A percentile compares a stretch with the other conserved stretches of the same genome.
Conservation (phyloP, 225 moss, liverwort and hornwort genomes). For the Physcomitrium patens region DNA sequence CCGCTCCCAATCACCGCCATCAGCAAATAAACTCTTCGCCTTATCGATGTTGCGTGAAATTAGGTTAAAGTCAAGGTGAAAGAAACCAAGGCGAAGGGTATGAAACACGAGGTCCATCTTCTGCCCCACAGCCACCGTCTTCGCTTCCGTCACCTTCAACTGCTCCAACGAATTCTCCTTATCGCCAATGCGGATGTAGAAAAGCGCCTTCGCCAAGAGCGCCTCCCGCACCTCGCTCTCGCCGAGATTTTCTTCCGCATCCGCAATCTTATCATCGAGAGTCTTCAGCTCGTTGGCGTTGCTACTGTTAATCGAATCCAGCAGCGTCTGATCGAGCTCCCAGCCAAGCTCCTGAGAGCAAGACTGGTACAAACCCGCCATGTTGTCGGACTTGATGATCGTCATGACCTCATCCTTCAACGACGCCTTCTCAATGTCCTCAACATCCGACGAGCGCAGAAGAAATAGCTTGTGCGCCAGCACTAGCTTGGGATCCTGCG, state of each 20-base stretch:
- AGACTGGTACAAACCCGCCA: conserved; percentile 79
- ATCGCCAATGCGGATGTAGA: conserved; percentile 84
- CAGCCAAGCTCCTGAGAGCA: conserved; percentile 82
- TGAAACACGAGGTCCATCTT: conserved; percentile 99
- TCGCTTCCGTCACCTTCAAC: conserved; percentile 85
- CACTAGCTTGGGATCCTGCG: conserved; percentile 75
- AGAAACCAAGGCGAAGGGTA: conserved; percentile 86
- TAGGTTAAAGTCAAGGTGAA: conserved; percentile 85
- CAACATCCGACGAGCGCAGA: conserved; percentile 76
- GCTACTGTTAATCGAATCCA: conserved; percentile 47
- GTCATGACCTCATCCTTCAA: conserved; percentile 73
- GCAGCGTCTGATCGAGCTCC: conserved; percentile 59
- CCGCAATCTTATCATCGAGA: conserved; percentile 67
- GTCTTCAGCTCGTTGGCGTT: conserved; percentile 68
- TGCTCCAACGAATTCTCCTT: conserved; percentile 94
- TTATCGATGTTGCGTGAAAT: conserved; percentile 97
- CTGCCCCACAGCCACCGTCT: conserved; percentile 98
- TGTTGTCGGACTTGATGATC: conserved; percentile 74
- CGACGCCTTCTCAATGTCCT: conserved; percentile 70
- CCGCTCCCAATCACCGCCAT: conserved; percentile 99
- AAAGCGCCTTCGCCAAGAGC: conserved; percentile 80
- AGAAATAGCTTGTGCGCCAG: conserved; percentile 84
- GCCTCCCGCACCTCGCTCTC: conserved; percentile 99
- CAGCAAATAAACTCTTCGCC: conserved; percentile 94
- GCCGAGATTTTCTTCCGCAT: conserved; percentile 97